Evolutionary conservation across 805 yeast genomes (phyloP), one percentile per base, ranked within the genome.

Genomic region (Lipomyces yamadae): DNA sequence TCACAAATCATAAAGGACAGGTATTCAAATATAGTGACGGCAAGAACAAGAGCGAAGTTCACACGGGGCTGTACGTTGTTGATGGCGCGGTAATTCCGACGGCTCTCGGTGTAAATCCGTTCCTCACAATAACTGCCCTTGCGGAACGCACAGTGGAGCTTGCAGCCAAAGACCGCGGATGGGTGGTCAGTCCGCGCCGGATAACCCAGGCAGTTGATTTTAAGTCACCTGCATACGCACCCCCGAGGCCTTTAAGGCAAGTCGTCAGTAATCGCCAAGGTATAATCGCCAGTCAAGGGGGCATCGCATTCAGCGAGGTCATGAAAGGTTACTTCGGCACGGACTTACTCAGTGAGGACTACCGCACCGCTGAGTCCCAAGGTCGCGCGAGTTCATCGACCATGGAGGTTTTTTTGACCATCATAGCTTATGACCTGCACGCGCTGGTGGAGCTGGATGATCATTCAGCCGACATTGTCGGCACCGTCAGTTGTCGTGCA

Each of bases 281-380:
- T 24, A 24, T 24, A 7, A 8, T 15, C 3, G 7, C 24, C 18
- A n/a, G 24, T n/a, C 24, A 42, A 42, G 48, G 48, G 0, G 48
- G 48, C 6, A 42, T 42, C 48, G 48, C 48, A 42, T 42, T 42
- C 29, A 42, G 48, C 24, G 48, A 42, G n/a, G 48, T 42, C 48
- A 42, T 42, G 48, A 42, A 42, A 42, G 48, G 48, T 3, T n/a
- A 42, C 48, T 42, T 42, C n/a, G 48, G 48, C n/a, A 42, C 48
- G 8, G 48, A n/a, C 48, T 15, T 42, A 24, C 18, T n/a, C 24
- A 42, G 24, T 7, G 48, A n/a, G 24, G 48, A 42, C 24, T 42
- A 42, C 48, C 24, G 18, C 24, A 5, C 18, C 24, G 48, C 48
- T 13, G 48, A 42, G 18, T n/a, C 24, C 24, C 48, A 42, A 42